Evolutionary conservation across 805 yeast species (phyloP).

Genomic region (Dipodascopsis uninucleata): DNA sequence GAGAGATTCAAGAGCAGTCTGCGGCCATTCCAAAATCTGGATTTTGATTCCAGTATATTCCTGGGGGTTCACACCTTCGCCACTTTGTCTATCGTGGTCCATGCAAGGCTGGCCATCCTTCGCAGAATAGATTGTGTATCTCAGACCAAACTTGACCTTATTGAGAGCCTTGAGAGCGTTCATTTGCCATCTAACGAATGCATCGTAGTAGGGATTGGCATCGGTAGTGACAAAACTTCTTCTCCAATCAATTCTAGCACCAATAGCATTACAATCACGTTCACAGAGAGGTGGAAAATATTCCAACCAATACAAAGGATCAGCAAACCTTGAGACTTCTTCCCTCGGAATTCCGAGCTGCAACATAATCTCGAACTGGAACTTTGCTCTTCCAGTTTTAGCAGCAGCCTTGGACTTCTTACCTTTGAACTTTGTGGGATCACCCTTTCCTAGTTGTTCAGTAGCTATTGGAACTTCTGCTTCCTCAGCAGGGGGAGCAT

Average conservation of each 20-base stretch:
- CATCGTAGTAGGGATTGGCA: constrained; percentile 89
- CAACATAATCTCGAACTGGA: constrained; percentile 93
- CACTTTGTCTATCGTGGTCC: constrained; percentile 97
- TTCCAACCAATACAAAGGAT: constrained; percentile 84
- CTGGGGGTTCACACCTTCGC: constrained; percentile 96
- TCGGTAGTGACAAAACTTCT: constrained; percentile 94
- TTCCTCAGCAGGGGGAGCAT: constrained; percentile 55
- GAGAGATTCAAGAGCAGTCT: constrained; percentile 49
- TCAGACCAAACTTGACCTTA: constrained; percentile 95
- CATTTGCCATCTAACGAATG: constrained; percentile 96
- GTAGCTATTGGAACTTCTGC: constrained; percentile 29
- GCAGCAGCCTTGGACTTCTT: constrained; percentile 92
- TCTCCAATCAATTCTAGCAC: constrained; percentile 98
- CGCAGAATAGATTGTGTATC: constrained; percentile 95
- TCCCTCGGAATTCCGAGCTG: constrained; percentile 84
- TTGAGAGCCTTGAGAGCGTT: constrained; percentile 77
- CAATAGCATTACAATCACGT: constrained; percentile 72
- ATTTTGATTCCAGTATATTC: constrained; percentile 94
- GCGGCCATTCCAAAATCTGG: constrained; percentile 55
- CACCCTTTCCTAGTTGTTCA: constrained; percentile 38
- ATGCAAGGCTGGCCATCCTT: constrained; percentile 99
- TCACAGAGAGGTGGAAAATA: constrained; percentile 89
- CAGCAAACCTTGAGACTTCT: constrained; percentile 84
- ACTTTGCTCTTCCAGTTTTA: constrained; percentile 89
- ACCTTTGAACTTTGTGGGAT: constrained; percentile 86